These are phyloP conservation scores for Aspergillus texensis DNA, from an alignment of 2,329 filamentous ascomycete species.

Conservation along the genomic window DNA sequence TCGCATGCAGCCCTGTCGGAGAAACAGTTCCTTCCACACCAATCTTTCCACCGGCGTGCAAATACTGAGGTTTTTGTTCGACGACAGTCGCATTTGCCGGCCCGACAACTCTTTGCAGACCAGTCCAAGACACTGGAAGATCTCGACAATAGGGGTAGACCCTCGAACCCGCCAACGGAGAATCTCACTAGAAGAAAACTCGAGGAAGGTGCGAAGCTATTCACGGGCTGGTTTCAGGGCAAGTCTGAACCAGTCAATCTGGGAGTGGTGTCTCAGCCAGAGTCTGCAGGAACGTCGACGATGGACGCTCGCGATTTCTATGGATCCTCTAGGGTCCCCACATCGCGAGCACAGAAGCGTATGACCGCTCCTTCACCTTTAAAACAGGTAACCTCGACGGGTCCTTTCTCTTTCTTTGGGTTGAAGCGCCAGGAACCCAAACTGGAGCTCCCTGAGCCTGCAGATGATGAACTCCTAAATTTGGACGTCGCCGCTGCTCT, in stretches of 20 bases:
- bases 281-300: constrained; percentile 19
- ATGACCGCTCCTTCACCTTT: constrained; percentile 34
- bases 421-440: constrained; percentile 35
- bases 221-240: constrained; percentile 58
- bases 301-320: constrained; percentile 19
- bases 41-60: constrained; percentile 35
- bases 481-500: constrained; percentile 58
- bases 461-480: constrained; percentile 57
- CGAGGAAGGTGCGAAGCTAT: constrained; percentile 35
- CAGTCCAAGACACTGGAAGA: constrained; percentile 28
- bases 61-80: constrained; percentile 37
- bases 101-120: constrained; percentile 28
- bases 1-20: constrained; percentile 18
- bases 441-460: constrained; percentile 36
- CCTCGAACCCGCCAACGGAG: constrained; percentile 23
- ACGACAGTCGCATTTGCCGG: constrained; percentile 25
- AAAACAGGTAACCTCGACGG: constrained; percentile 38
- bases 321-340: constrained; percentile 18
- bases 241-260: constrained; percentile 54
- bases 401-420: constrained; percentile 48
- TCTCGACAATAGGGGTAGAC: constrained; percentile 17
- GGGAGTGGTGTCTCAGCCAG: constrained; percentile 32
- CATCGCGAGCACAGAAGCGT: constrained; percentile 28
- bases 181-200: constrained; percentile 34
- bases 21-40: constrained; percentile 22